Conservation (phyloP, 2,329 filamentous ascomycete species). For the Fusarium graminum region DNA sequence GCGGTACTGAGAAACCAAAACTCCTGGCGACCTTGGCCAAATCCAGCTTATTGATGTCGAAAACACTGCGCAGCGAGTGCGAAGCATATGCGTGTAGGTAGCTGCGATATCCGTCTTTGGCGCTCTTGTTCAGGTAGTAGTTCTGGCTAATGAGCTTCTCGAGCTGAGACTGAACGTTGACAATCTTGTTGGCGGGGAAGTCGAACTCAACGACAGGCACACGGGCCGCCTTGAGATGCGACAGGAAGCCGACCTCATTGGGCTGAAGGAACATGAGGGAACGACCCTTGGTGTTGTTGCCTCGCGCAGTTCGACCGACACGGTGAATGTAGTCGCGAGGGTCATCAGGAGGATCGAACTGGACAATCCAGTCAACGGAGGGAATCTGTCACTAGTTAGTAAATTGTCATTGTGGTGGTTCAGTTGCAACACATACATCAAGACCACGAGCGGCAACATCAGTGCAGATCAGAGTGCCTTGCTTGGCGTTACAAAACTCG, state of each 20-base stretch:
- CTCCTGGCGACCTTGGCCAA: conserved; percentile 85
- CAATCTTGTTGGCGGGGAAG: conserved; percentile 90
- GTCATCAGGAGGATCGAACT: conserved; percentile 95
- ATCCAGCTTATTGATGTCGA: conserved; percentile 87
- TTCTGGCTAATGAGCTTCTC: conserved; percentile 96
- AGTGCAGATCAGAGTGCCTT: conserved; percentile 93
- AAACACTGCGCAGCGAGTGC: conserved; percentile 69
- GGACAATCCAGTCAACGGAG: conserved; percentile 94
- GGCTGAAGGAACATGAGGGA: conserved; percentile 95
- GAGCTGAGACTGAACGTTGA: conserved; percentile 90
- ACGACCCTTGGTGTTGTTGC: conserved; percentile 83
- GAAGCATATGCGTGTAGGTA: conserved; percentile 97
- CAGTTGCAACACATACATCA: conserved; percentile 69
- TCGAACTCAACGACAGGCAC: conserved; percentile 97
- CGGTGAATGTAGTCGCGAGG: conserved; percentile 94
- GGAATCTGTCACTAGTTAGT: conserved; percentile 72
- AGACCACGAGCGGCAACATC: conserved; percentile 95
- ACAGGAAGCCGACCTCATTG: conserved; percentile 90
- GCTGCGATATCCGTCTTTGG: conserved; percentile 83
- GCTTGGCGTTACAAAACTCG: conserved; percentile 83
- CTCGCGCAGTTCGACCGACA: conserved; percentile 93
- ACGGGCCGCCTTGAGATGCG: conserved; percentile 88
- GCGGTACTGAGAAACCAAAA: conserved; percentile 84
- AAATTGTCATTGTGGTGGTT: neutral
- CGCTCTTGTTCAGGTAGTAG: conserved; percentile 94